Base-by-base conservation (phyloP, 441 rosid species). In the Rhodomyrtus psidioides region DNA sequence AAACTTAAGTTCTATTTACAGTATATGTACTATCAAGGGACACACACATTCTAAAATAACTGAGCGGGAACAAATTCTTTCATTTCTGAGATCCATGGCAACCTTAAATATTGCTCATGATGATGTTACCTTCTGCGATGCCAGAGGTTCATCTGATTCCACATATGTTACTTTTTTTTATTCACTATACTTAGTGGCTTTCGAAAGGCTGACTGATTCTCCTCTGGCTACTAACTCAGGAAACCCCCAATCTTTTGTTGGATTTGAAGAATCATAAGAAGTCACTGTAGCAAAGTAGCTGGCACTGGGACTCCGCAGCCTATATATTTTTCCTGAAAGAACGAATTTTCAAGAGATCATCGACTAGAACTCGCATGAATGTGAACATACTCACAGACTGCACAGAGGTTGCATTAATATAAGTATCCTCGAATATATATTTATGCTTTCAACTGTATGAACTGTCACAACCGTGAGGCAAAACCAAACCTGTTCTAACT, bases 211-310 rank as follows among this genome's bases (percentile, higher is more conserved):
- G 85, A 86, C 85, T 87, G 56, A 85, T 89, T 89, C 82, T 88
- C 82, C 86, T 42, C 84, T 84, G 30, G 87, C 87, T 39, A 94
- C 92, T 82, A 96, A 89, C 84, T 92, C 94, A 70, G 98, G 95
- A 90, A 93, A 95, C 51, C 92, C 94, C 99, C 99, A 95, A 75
- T 92, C 96, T 89, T 91, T 93, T 46, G 99, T 95, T 86, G 98
- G 99, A 92, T 94, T 91, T 70, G 96, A 95, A 86, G 98, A 92
- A 91, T 96, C 95, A 84, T 94, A 95, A n/a, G 88, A 90, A 39
- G 97, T 86, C 91, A 94, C 87, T 81, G 96, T 92, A 90, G 95
- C 93, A 88, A 96, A 86, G 89, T 95, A 91, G 89, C 89, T 93
- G 42, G 92, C 89, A 87, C 95, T 91, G 75, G 98, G 98, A 90